Conservation (phyloP, 257 asterid genomes). For the Sherardia arvensis region DNA sequence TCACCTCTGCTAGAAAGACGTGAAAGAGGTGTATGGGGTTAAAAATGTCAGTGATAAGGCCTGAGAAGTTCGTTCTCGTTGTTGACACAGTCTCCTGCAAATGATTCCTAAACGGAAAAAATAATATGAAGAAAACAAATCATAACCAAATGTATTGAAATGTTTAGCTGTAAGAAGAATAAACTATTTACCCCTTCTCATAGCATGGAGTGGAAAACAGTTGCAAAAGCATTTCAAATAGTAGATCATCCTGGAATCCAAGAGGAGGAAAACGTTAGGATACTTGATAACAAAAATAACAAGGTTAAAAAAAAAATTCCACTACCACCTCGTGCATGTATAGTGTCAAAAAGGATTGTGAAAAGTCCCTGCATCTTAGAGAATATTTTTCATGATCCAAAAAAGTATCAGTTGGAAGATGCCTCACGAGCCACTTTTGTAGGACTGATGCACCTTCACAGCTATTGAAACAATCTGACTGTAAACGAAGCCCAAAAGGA, state of each 20-base stretch:
- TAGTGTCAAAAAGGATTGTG: slow-evolving; percentile 62
- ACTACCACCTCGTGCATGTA: slow-evolving; percentile 79
- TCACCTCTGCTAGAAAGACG: slow-evolving; percentile 78
- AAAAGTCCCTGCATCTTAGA: slow-evolving; percentile 38
- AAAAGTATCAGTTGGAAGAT: slow-evolving; percentile 37
- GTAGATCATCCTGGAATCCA: slow-evolving; percentile 65
- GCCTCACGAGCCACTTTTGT: slow-evolving; percentile 58
- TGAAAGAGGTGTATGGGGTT: slow-evolving; percentile 70
- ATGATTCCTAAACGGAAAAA: slow-evolving; percentile 27
- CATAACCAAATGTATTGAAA: background rate
- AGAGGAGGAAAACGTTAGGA: slow-evolving; percentile 17
- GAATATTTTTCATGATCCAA: slow-evolving; percentile 29
- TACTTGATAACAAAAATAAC: background rate
- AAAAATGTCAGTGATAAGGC: slow-evolving; percentile 50
- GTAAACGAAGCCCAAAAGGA: slow-evolving; percentile 21
- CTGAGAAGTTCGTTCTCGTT: slow-evolving; percentile 19
- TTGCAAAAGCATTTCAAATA: slow-evolving; percentile 79
- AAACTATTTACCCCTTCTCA: slow-evolving; percentile 35
- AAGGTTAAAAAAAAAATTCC: background rate
- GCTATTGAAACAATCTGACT: slow-evolving; percentile 21
- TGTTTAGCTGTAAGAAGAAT: slow-evolving; percentile 8
- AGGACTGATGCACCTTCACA: slow-evolving; percentile 43
- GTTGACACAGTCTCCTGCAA: slow-evolving; percentile 20
- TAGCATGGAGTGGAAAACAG: slow-evolving; percentile 39
- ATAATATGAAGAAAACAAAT: background rate